These are phyloP conservation scores for Petunia hybrid DNA, from an alignment of 305 asterid genomes.

Conservation along the genomic window DNA sequence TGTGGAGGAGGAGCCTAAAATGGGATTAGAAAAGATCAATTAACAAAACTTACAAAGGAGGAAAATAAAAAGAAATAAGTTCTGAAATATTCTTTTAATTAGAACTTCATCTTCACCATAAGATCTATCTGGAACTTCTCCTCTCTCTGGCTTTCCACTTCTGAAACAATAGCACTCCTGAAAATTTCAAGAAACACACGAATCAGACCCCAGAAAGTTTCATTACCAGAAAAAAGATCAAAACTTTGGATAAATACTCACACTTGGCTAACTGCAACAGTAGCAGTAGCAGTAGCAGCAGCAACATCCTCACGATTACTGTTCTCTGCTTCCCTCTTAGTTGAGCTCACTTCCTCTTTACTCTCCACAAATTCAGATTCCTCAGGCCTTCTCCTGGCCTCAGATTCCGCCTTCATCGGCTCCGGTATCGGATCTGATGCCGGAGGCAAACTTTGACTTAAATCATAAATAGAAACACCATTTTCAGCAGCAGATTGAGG, in stretches of 20 bases:
- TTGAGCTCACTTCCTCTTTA: constrained; percentile 58
- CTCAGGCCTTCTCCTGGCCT: constrained; percentile 48
- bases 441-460: constrained; percentile 32
- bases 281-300: constrained; percentile 40
- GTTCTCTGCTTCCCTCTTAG: constrained; percentile 56
- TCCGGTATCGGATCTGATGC: constrained; percentile 34
- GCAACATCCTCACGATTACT: constrained; percentile 41
- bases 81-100: neutral
- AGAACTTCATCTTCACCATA: constrained; percentile 46
- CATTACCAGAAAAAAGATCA: constrained; percentile 22
- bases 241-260: constrained; percentile 50
- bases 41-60: constrained; percentile 28
- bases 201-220: constrained; percentile 4
- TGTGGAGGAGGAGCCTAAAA: constrained; percentile 95
- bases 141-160: constrained; percentile 42
- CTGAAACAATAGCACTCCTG: constrained; percentile 44
- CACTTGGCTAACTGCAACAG: constrained; percentile 53
- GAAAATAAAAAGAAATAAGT: neutral
- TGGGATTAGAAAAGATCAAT: constrained; percentile 29
- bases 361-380: constrained; percentile 40
- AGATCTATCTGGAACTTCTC: constrained; percentile 64
- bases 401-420: constrained; percentile 49
- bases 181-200: constrained; percentile 25
- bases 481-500: constrained; percentile 58
- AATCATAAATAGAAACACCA: constrained; percentile 46